Evolutionary conservation across 1,284 basidiomycete genomes (phyloP), one percentile per base, ranked within the genome.

Genomic region (Lentinula novae-zelandiae): DNA sequence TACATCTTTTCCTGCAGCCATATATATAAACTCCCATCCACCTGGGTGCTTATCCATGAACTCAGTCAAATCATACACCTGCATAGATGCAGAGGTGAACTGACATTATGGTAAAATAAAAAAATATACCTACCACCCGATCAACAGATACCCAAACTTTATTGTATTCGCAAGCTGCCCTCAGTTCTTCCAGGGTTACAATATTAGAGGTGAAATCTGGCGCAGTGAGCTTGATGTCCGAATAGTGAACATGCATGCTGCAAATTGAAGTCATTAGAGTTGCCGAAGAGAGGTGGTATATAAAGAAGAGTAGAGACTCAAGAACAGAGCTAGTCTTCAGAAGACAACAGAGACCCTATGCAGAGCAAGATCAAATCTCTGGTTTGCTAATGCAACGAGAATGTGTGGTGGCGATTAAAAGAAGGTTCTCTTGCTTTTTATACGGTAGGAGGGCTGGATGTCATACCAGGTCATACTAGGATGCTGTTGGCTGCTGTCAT

Each of bases 41-140:
- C 87, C 87, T 0, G 87, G 87, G 67, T 90, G 87, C 17, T 84
- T 80, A 20, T 77, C 72, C 39, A 89, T 72, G 68, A 82, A 89
- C 2, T 69, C 71, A 0, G 82, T 82, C 0, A 78, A 83, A 60
- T 86, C 81, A 67, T 80, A 81, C 8, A 76, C 75, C 66, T 69
- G 31, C 5, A 20, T 7, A 40, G 17, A 39, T 39, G n/a, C 8
- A n/a, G 40, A 13, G 13, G 9, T 31, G 27, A n/a, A n/a, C 12
- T 7, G 5, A 31, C 9, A 34, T 5, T n/a, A 27, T 3, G 27
- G 27, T 8, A 13, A n/a, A 46, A 46, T n/a, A n/a, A 10, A 22
- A 12, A 8, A 12, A 27, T 13, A 46, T 15, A 40, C 53, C 22
- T 31, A 40, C 53, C n/a, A 15, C 17, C 36, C 53, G 13, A 42